A percentile compares a stretch with the other conserved stretches of the same genome.
phyloP scores from a whole-genome alignment of 768 basidiomycete genomes.

The Auriscalpium vulgare region DNA sequence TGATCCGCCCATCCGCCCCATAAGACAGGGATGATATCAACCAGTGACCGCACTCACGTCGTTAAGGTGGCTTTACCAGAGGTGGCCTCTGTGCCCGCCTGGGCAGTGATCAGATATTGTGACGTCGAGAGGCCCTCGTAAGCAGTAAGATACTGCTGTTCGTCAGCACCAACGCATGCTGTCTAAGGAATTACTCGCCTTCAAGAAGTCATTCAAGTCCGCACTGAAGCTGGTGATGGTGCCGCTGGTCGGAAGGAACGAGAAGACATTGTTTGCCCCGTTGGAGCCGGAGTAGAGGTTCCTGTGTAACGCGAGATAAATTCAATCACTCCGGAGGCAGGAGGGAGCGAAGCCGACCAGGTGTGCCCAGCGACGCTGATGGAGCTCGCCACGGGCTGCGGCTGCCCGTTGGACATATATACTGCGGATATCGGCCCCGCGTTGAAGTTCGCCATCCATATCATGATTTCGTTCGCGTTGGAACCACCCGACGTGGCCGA shows the following conservation, averaged over 20 bases:
- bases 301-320: conserved; percentile 25
- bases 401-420: conserved; percentile 38
- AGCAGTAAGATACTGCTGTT: conserved; percentile 40
- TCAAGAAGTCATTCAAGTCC: conserved; percentile 46
- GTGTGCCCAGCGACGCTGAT: conserved; percentile 40
- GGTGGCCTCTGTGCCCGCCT: conserved; percentile 59
- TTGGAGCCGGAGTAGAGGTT: conserved; percentile 49
- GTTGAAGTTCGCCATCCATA: conserved; percentile 56
- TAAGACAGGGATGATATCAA: no score
- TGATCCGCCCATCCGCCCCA: no score
- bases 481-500: conserved; percentile 40
- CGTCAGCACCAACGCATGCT: no score
- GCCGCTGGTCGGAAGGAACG: conserved; percentile 32
- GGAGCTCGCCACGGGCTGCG: conserved; percentile 37
- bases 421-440: conserved; percentile 47
- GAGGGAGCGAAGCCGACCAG: conserved; percentile 22
- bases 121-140: conserved; percentile 37
- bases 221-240: conserved; percentile 41
- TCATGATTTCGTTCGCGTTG: conserved; percentile 44
- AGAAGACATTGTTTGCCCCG: conserved; percentile 36
- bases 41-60: conserved; percentile 28
- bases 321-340: conserved; percentile 17
- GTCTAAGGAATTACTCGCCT: conserved; percentile 22
- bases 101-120: conserved; percentile 50
- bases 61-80: conserved; percentile 46